These are phyloP conservation scores for Coemansia sp. DNA, from an alignment of 192 early-diverging fungal genomes.

Conservation along the genomic window DNA sequence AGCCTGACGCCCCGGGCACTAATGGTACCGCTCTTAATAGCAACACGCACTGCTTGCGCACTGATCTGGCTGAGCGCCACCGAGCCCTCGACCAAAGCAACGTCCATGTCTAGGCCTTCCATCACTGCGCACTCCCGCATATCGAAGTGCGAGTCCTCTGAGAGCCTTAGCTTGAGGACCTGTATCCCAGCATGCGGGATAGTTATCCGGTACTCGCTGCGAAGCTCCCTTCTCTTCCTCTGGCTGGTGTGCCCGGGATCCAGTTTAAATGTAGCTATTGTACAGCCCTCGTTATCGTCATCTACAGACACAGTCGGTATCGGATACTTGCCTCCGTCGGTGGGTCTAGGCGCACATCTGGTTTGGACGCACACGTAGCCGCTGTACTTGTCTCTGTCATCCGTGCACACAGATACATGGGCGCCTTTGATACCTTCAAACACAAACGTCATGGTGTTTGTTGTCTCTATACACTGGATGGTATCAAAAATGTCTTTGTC, in stretches of 20 bases:
- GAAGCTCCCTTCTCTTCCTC: neutral
- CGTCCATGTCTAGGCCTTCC: slow-evolving; percentile 7
- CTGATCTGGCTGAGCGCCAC: neutral
- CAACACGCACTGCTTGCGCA: slow-evolving; percentile 17
- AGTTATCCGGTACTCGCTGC: slow-evolving; percentile 14
- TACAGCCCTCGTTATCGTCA: neutral
- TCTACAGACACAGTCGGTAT: neutral
- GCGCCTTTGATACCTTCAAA: slow-evolving; percentile 8
- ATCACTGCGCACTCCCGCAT: neutral
- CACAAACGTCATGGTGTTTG: slow-evolving; percentile 4
- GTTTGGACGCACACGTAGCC: slow-evolving; percentile 9
- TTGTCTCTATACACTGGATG: slow-evolving; percentile 4
- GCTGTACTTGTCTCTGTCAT: slow-evolving; percentile 1
- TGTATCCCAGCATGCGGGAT: neutral
- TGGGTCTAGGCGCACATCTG: neutral
- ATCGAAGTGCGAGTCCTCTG: slow-evolving; percentile 19
- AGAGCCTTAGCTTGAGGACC: slow-evolving; percentile 20
- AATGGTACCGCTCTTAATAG: slow-evolving; percentile 25
- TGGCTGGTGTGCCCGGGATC: neutral
- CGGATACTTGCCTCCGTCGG: neutral
- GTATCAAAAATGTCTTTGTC: neutral
- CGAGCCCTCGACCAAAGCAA: slow-evolving; percentile 21
- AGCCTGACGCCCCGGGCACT: neutral
- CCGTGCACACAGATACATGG: slow-evolving; percentile 12
- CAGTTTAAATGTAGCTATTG: neutral